Conservation (phyloP, 1,284 basidiomycete species). For the Ceratobasidium sp. region DNA sequence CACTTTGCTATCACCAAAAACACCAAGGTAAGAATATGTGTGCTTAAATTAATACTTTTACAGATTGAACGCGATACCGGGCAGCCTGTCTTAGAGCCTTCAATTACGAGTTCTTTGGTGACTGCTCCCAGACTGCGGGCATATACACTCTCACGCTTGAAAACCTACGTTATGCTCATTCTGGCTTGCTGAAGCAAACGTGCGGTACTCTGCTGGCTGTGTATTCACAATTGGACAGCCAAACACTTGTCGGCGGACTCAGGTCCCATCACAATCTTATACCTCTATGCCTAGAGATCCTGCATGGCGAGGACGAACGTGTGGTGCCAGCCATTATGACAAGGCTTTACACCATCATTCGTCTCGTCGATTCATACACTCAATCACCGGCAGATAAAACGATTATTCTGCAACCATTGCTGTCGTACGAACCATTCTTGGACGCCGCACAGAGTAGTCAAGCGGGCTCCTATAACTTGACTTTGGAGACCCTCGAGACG, state of each 20-base stretch:
- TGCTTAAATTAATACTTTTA: too few species aligned
- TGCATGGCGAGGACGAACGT: constrained; percentile 1
- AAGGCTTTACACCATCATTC: neutral
- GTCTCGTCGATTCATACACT: neutral
- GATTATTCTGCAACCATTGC: neutral
- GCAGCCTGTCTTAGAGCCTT: neutral
- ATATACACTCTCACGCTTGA: neutral
- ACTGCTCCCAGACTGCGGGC: neutral
- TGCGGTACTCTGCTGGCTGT: neutral
- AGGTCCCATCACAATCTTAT: neutral
- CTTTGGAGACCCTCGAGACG: neutral
- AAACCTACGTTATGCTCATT: neutral
- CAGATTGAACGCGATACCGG: too few species aligned
- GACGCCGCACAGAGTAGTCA: neutral
- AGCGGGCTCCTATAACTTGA: neutral
- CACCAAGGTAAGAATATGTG: too few species aligned
- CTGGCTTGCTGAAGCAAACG: neutral
- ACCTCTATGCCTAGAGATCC: neutral
- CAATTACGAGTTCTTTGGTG: too few species aligned
- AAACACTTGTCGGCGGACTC: neutral
- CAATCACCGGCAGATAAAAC: neutral
- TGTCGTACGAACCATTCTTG: neutral
- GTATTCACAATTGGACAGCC: neutral
- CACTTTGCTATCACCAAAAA: too few species aligned
- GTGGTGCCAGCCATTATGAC: neutral